These are phyloP conservation scores for Rhodamnia rubescens DNA, from an alignment of 345 rosid genomes.

Conservation along the genomic window DNA sequence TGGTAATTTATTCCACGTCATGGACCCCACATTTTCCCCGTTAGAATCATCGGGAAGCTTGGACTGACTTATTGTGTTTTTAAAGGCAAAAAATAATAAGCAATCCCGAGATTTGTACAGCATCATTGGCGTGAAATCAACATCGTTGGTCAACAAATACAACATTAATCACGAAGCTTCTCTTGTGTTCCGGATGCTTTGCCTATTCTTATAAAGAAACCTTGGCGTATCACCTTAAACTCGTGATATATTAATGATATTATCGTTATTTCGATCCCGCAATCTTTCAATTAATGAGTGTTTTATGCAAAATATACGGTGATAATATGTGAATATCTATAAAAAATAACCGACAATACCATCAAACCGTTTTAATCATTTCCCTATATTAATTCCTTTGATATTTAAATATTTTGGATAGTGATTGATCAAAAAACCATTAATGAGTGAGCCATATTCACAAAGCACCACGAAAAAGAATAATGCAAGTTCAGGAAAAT, in stretches of 20 bases:
- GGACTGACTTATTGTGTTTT: neutral
- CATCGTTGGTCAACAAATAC: neutral
- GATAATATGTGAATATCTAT: no score
- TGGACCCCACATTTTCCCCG: neutral
- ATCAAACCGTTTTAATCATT: no score
- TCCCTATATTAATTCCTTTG: neutral
- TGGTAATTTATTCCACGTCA: neutral
- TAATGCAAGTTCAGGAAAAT: neutral
- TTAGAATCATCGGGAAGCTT: neutral
- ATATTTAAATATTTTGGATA: neutral
- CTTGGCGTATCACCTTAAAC: neutral
- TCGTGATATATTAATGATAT: neutral
- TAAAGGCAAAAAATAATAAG: neutral
- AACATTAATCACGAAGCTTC: neutral
- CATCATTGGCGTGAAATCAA: neutral
- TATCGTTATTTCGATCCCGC: no score
- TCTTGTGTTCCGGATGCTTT: neutral
- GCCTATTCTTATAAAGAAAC: neutral
- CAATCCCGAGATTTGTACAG: neutral
- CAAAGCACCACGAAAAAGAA: neutral
- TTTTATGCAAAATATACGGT: no score
- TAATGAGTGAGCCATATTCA: neutral
- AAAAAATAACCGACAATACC: no score
- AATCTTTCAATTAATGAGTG: no score
- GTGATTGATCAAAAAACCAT: neutral